phyloP scores from a whole-genome alignment of 164 flowering plant genomes.

The Hamamelis virginiana region DNA sequence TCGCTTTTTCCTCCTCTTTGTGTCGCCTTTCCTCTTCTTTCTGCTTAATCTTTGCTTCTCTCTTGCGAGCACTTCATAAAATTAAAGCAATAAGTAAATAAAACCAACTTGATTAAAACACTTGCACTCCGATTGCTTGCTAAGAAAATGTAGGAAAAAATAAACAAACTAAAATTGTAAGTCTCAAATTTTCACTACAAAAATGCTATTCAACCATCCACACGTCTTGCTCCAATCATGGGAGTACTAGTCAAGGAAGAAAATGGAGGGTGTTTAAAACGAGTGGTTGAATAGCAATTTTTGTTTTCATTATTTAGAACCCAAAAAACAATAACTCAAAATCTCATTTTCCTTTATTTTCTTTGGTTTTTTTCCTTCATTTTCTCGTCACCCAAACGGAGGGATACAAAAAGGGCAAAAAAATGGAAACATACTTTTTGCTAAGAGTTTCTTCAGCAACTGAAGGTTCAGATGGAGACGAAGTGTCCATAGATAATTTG shows the following conservation, averaged over 20 bases:
- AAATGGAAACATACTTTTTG: slow-evolving; percentile 40
- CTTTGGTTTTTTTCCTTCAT: too few relatives aligned
- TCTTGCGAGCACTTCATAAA: slow-evolving; percentile 51
- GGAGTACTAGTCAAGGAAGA: too few relatives aligned
- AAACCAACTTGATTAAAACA: background rate
- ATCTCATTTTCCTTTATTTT: too few relatives aligned
- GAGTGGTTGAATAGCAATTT: too few relatives aligned
- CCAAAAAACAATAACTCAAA: too few relatives aligned
- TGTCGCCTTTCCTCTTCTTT: slow-evolving; percentile 59
- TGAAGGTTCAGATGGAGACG: slow-evolving; percentile 9
- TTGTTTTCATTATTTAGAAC: too few relatives aligned
- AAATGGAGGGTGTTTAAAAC: too few relatives aligned
- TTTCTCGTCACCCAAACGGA: background rate
- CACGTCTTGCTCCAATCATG: too few relatives aligned
- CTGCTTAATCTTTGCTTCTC: slow-evolving; percentile 51
- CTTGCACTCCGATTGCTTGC: too few relatives aligned
- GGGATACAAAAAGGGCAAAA: background rate
- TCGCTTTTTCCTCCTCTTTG: slow-evolving; percentile 53
- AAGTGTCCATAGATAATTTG: slow-evolving; percentile 24
- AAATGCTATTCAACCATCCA: background rate
- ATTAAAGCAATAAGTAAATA: background rate
- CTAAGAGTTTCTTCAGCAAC: slow-evolving; percentile 34
- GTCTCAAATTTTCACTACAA: background rate
- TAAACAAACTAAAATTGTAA: background rate
- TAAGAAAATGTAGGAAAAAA: background rate